Conservation (phyloP, 2,329 filamentous ascomycete species). For the Fusarium chlamydosporum region DNA sequence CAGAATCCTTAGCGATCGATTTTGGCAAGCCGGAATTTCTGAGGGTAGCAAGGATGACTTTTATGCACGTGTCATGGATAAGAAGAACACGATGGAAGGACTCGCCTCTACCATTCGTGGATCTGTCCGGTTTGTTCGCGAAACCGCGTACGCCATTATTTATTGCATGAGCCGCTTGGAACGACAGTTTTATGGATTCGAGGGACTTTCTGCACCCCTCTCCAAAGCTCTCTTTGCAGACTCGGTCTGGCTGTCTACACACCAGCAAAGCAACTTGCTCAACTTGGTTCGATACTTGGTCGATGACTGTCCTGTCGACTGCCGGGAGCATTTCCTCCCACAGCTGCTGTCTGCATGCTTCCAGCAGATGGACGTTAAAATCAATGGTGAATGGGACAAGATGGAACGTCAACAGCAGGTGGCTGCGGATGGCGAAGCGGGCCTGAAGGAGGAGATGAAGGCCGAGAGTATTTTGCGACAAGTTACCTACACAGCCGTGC, state of each 20-base stretch:
- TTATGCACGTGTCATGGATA: conserved; percentile 90
- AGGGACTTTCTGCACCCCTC: conserved; percentile 84
- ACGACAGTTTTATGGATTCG: conserved; percentile 90
- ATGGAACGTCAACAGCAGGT: conserved; percentile 75
- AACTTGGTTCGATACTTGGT: conserved; percentile 91
- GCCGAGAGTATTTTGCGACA: conserved; percentile 94
- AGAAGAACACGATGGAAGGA: conserved; percentile 90
- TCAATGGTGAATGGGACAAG: conserved; percentile 87
- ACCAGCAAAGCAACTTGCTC: conserved; percentile 93
- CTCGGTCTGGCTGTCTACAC: conserved; percentile 85
- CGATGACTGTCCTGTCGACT: conserved; percentile 87
- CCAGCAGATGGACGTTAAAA: conserved; percentile 87
- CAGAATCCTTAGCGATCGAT: conserved; percentile 90
- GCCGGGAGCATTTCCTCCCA: conserved; percentile 84
- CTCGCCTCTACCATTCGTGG: conserved; percentile 94
- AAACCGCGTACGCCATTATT: conserved; percentile 93
- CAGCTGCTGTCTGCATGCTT: conserved; percentile 87
- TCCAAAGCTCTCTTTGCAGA: conserved; percentile 88
- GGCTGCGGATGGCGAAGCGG: conserved; percentile 78
- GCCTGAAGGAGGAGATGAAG: conserved; percentile 95
- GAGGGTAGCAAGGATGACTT: conserved; percentile 97
- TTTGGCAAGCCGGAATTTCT: conserved; percentile 98
- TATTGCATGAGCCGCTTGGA: conserved; percentile 93
- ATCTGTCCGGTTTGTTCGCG: conserved; percentile 88
- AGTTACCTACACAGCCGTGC: conserved; percentile 90